These are phyloP conservation scores for Nitzschia sp. DNA, from an alignment of 108 stramenopile genomes.

Conservation along the genomic window DNA sequence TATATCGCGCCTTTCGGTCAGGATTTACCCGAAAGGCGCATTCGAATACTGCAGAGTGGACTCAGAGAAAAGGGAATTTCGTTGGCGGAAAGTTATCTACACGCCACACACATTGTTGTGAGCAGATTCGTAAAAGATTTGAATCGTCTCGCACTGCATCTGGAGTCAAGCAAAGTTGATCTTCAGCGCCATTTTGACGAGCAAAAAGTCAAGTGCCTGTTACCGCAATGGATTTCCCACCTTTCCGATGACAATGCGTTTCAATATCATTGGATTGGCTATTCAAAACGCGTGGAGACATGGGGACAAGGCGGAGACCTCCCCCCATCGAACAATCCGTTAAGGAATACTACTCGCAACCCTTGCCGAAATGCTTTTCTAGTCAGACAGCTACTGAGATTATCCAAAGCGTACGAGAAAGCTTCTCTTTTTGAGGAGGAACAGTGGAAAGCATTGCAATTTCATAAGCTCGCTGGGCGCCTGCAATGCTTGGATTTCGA, in stretches of 20 bases:
- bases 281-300: background rate
- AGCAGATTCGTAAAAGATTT: background rate
- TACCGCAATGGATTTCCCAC: background rate
- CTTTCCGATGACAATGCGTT: background rate
- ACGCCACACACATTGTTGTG: conserved; percentile 7
- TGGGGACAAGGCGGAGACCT: background rate
- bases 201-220: background rate
- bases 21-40: conserved; percentile 10
- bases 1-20: conserved; percentile 1
- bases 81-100: background rate
- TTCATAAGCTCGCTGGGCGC: conserved; percentile 25
- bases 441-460: conserved; percentile 23
- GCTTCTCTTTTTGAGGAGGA: conserved; percentile 11
- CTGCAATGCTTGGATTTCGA: conserved; percentile 36
- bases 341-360: background rate
- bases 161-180: background rate
- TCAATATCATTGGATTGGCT: conserved; percentile 5
- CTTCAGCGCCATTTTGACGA: background rate
- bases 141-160: background rate
- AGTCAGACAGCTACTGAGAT: conserved; percentile 2
- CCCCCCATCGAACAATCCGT: background rate
- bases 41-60: background rate
- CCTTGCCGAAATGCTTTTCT: conserved; percentile 4
- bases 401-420: conserved; percentile 24
- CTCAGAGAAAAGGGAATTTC: background rate